Conservation (phyloP, 2,329 filamentous ascomycete species). For the Daldinia eschscholtzii region DNA sequence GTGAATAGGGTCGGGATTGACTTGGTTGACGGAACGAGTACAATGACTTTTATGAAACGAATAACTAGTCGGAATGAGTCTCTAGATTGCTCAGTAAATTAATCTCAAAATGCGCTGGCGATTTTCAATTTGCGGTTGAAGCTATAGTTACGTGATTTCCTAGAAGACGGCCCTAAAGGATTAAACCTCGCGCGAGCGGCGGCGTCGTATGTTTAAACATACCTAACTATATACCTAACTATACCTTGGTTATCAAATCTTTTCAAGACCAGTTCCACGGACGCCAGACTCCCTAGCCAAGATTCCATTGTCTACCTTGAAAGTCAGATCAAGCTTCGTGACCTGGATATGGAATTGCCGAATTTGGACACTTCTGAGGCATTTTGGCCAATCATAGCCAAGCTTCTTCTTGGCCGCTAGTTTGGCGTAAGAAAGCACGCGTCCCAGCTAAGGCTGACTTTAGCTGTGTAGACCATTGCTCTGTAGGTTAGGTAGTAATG, state of each 20-base stretch:
- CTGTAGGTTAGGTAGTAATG: no score
- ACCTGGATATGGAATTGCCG: slow-evolving; percentile 27
- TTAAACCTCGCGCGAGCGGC: neutral
- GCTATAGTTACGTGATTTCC: no score
- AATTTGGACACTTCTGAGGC: slow-evolving; percentile 26
- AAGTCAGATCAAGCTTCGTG: neutral
- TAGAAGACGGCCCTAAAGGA: no score
- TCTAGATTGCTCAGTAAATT: neutral
- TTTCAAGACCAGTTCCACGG: neutral
- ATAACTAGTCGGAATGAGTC: neutral
- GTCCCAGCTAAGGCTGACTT: neutral
- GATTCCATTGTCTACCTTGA: neutral
- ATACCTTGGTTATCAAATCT: neutral
- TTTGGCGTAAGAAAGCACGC: neutral
- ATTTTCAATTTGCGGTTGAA: neutral
- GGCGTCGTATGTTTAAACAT: neutral
- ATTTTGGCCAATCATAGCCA: slow-evolving; percentile 33
- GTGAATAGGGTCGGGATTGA: neutral
- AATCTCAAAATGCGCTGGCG: neutral
- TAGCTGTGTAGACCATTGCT: neutral
- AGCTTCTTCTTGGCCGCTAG: slow-evolving; percentile 20
- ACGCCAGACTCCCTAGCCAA: neutral
- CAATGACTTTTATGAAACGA: neutral
- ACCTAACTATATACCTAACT: no score
- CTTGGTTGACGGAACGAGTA: neutral